Evolutionary conservation across 2,329 filamentous ascomycete genomes (phyloP), one percentile per base, ranked within the genome.

Genomic region (Aspergillus brasiliensis): DNA sequence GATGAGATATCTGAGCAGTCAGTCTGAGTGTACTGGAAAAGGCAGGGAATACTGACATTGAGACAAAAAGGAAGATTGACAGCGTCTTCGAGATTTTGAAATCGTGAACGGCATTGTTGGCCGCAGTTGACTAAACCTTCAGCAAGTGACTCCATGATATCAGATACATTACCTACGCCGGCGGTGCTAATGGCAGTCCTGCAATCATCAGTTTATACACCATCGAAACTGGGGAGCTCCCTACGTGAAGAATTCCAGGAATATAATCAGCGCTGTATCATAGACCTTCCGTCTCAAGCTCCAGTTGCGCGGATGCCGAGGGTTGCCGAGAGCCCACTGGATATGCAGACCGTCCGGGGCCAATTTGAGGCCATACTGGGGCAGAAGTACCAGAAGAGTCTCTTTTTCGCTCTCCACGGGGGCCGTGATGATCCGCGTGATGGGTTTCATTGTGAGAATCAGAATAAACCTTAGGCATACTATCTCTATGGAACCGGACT

Each of bases 161-260:
- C 2, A 27, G 31, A 4, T 15, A 8, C 8, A 21, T 42, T 21
- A 71, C 72, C 57, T 60, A 75, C 73, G 38, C 73, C 73, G 31
- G 73, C 71, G 6, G 73, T 75, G 58, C 73, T 76, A 38, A 71
- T 67, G 23, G 73, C 71, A 44, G 73, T 76, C 56, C 73, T 76
- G 34, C 42, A 57, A 67, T 23, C 15, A 40, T 55, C 23, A 55
- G 25, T 10, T 7, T 21, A 23, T 15, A 52, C 13, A 25, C 5
- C 3, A 34, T 34, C 34, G 21, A 31, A 10, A 40, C 6, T 10
- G 17, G 17, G 25, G 13, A 28, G n/a, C n/a, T 7, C 52, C 69
- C 34, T 67, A 75, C 73, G 73, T 69, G 47, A 75, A 72, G 25
- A 75, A 69, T 59, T 75, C 72, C 42, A 75, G 55, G 7, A 69